Evolutionary conservation across 2,329 filamentous ascomycete species (phyloP).

Genomic region (Colletotrichum cuscutae): DNA sequence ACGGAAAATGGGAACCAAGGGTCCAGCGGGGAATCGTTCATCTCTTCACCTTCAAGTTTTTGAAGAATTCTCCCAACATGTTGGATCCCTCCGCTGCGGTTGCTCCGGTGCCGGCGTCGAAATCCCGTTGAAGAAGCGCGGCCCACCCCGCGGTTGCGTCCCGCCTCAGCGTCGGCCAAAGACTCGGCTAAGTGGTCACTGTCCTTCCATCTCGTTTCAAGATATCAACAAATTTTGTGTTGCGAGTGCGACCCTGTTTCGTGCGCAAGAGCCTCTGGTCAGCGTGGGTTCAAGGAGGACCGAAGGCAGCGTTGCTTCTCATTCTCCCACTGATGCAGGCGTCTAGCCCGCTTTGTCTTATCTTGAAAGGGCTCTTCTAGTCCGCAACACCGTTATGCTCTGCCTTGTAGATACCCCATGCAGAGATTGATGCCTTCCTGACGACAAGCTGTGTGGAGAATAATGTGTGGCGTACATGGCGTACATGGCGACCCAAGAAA

Average conservation of each 20-base stretch:
- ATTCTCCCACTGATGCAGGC: background rate
- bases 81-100: background rate
- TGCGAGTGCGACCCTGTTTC: background rate
- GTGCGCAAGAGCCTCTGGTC: background rate
- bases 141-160: background rate
- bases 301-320: background rate
- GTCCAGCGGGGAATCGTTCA: background rate
- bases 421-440: background rate
- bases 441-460: background rate
- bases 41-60: background rate
- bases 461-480: background rate
- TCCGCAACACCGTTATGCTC: background rate
- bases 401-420: background rate
- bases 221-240: background rate
- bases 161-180: constrained; percentile 2
- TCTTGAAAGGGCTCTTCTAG: background rate
- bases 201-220: background rate
- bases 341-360: background rate
- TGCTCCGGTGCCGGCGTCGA: background rate
- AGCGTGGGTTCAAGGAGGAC: background rate
- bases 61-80: background rate
- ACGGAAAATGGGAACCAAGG: background rate
- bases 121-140: background rate
- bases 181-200: background rate
- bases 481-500: background rate